Percentiles rank a stretch among this genome's conserved stretches.
Evolutionary conservation across 306 rosid species (phyloP).

Genomic region (Dicorynia guianensis): DNA sequence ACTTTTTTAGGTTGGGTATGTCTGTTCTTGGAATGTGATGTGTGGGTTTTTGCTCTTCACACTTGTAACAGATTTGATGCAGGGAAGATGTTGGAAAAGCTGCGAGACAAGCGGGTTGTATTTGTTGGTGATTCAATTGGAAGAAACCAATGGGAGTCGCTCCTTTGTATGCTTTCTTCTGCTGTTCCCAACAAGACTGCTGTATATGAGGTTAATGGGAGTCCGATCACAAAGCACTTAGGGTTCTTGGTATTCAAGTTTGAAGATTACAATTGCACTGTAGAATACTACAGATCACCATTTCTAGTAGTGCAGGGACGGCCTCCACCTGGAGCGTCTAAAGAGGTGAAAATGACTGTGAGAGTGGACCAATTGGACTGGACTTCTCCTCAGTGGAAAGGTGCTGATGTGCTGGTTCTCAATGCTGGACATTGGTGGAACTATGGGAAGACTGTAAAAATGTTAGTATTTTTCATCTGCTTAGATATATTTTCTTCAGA

Average conservation of each 20-base stretch:
- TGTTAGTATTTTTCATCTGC: slow-evolving; percentile 48
- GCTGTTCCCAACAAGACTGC: slow-evolving; percentile 59
- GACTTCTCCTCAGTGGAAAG: slow-evolving; percentile 68
- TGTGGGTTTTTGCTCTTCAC: slow-evolving; percentile 14
- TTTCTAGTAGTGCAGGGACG: slow-evolving; percentile 83
- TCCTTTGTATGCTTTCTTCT: slow-evolving; percentile 88
- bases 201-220: slow-evolving; percentile 79
- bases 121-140: slow-evolving; percentile 95
- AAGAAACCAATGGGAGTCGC: slow-evolving; percentile 96
- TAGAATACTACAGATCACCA: slow-evolving; percentile 90
- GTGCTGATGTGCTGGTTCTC: slow-evolving; percentile 81
- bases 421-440: slow-evolving; percentile 98
- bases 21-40: slow-evolving; percentile 29
- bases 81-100: slow-evolving; percentile 70
- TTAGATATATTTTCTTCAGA: background rate
- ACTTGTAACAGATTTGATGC: slow-evolving; percentile 74
- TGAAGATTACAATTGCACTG: slow-evolving; percentile 78
- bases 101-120: slow-evolving; percentile 71
- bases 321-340: slow-evolving; percentile 69
- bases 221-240: slow-evolving; percentile 77
- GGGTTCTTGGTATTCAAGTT: slow-evolving; percentile 83
- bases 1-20: background rate
- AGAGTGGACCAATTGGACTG: slow-evolving; percentile 80
- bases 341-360: slow-evolving; percentile 59
- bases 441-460: slow-evolving; percentile 70